Percentiles rank a stretch among this genome's conserved stretches.
Conservation (phyloP, 2,329 filamentous ascomycete species). For the Scedosporium apiospermum region DNA sequence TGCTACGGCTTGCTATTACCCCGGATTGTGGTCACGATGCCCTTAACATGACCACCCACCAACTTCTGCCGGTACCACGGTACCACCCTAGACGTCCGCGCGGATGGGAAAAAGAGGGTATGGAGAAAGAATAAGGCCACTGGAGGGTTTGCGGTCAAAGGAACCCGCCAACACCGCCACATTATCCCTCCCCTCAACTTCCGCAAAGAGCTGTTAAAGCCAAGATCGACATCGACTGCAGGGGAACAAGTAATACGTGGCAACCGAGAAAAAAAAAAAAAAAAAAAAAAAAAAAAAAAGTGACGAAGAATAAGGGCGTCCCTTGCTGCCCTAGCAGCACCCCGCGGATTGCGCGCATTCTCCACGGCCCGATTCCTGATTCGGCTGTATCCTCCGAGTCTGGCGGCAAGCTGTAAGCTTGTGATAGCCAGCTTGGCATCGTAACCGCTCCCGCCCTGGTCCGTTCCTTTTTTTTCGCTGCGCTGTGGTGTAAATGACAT, state of each 20-base stretch:
- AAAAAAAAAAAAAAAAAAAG: no score
- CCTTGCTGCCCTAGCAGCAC: not conserved
- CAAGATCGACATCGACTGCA: no score
- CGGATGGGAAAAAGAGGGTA: not conserved
- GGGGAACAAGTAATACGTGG: no score
- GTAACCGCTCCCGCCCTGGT: not conserved
- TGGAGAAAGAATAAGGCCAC: not conserved
- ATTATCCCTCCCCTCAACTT: no score
- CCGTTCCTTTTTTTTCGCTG: not conserved
- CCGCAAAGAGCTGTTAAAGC: no score
- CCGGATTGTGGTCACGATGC: slow-evolving; percentile 1
- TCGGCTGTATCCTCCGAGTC: not conserved
- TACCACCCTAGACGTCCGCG: not conserved
- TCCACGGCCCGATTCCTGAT: not conserved
- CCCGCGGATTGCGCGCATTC: not conserved
- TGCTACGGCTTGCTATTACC: not conserved
- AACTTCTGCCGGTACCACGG: not conserved
- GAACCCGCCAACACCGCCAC: no score
- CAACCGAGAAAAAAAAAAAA: no score
- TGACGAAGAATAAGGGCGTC: not conserved
- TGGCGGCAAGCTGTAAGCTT: not conserved
- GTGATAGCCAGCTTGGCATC: not conserved
- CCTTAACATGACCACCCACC: not conserved
- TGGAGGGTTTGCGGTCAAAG: no score
- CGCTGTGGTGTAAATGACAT: not conserved